phyloP scores from a whole-genome alignment of 1,284 basidiomycete species.

The Naganishia sp. region DNA sequence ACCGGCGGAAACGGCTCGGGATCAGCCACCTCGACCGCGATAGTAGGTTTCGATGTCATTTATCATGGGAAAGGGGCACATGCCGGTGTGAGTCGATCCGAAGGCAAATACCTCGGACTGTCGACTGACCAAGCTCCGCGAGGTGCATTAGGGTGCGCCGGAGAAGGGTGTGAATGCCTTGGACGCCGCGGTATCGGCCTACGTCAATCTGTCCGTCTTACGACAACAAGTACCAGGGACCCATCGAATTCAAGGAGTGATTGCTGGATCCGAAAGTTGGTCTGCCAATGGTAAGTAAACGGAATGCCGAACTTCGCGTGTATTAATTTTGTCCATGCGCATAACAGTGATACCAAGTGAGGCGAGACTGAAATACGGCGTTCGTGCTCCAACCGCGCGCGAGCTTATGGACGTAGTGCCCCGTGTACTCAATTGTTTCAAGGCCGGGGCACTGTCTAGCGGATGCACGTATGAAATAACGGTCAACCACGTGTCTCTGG shows the following conservation, averaged over 20 bases:
- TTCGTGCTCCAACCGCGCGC: slow-evolving; percentile 45
- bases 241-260: slow-evolving; percentile 52
- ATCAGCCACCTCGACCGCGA: slow-evolving; percentile 26
- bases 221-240: slow-evolving; percentile 54
- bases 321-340: background rate
- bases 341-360: slow-evolving; percentile 49
- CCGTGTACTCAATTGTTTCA: slow-evolving; percentile 49
- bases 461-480: slow-evolving; percentile 43
- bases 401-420: slow-evolving; percentile 40
- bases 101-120: too few relatives aligned
- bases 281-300: slow-evolving; percentile 37
- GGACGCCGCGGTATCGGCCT: slow-evolving; percentile 56
- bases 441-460: slow-evolving; percentile 50
- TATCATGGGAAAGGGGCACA: slow-evolving; percentile 42
- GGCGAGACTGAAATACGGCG: slow-evolving; percentile 44
- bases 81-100: slow-evolving; percentile 34
- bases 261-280: slow-evolving; percentile 49
- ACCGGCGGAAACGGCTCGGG: slow-evolving; percentile 29
- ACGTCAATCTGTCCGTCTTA: slow-evolving; percentile 54
- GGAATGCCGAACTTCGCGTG: background rate
- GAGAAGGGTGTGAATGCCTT: slow-evolving; percentile 57
- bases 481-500: slow-evolving; percentile 38
- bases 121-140: background rate
- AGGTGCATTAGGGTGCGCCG: slow-evolving; percentile 37
- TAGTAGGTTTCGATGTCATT: slow-evolving; percentile 39